Conservation (phyloP, 495 filamentous ascomycete genomes). For the Aspergillus conjunctus region DNA sequence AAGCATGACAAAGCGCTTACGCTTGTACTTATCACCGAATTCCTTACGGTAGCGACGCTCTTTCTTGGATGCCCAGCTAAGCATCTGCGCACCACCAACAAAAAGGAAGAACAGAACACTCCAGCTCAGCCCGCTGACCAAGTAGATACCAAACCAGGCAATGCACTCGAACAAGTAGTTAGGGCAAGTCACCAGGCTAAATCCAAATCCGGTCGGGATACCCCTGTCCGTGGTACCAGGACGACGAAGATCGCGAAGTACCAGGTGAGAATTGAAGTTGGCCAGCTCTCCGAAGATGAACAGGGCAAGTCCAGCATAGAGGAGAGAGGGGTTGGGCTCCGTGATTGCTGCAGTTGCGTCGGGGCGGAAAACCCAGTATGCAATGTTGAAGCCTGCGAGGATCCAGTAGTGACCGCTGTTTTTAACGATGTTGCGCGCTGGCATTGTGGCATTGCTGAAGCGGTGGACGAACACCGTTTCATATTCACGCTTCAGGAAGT, state of each 20-base stretch:
- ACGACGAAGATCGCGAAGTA: slow-evolving; percentile 72
- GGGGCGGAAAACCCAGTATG: slow-evolving; percentile 82
- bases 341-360: slow-evolving; percentile 56
- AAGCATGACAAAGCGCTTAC: slow-evolving; percentile 79
- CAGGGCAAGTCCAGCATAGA: slow-evolving; percentile 65
- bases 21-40: slow-evolving; percentile 87
- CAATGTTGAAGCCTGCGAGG: slow-evolving; percentile 77
- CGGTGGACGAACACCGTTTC: slow-evolving; percentile 95
- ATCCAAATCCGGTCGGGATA: slow-evolving; percentile 86
- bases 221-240: slow-evolving; percentile 82
- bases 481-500: slow-evolving; percentile 94
- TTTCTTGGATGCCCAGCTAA: slow-evolving; percentile 86
- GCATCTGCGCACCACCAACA: slow-evolving; percentile 74
- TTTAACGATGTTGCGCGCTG: slow-evolving; percentile 81
- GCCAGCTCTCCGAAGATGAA: slow-evolving; percentile 75
- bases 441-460: slow-evolving; percentile 94
- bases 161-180: slow-evolving; percentile 95
- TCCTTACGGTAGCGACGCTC: slow-evolving; percentile 86
- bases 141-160: slow-evolving; percentile 76
- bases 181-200: slow-evolving; percentile 84
- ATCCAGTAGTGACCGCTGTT: slow-evolving; percentile 92
- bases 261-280: slow-evolving; percentile 78
- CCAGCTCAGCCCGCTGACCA: slow-evolving; percentile 74
- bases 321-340: slow-evolving; percentile 46
- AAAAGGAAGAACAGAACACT: slow-evolving; percentile 70